A percentile compares a stretch with the other conserved stretches of the same genome.
Evolutionary conservation across 805 yeast species (phyloP).

Genomic region (Peterozyma toletana): DNA sequence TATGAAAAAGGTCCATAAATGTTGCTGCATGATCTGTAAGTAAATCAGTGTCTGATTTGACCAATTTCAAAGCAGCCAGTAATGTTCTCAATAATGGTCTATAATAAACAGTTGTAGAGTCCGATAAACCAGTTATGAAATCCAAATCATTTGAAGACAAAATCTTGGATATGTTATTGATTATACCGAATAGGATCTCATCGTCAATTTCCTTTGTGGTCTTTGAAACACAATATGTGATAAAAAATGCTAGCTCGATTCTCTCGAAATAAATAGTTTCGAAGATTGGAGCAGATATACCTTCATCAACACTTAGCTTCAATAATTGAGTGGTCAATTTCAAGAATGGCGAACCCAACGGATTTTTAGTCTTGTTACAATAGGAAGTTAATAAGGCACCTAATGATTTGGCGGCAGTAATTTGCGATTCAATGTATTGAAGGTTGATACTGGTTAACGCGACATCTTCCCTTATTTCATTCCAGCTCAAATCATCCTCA

Average conservation of each 20-base stretch:
- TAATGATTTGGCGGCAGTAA: slow-evolving; percentile 64
- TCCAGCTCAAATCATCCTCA: slow-evolving; percentile 33
- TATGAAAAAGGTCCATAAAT: slow-evolving; percentile 50
- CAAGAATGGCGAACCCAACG: slow-evolving; percentile 19
- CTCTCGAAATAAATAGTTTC: slow-evolving; percentile 51
- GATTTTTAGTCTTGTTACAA: slow-evolving; percentile 32
- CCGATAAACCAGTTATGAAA: slow-evolving; percentile 33
- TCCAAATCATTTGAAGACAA: slow-evolving; percentile 43
- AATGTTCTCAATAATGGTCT: slow-evolving; percentile 57
- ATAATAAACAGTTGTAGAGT: slow-evolving; percentile 33
- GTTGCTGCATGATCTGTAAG: slow-evolving; percentile 42
- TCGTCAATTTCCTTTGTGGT: slow-evolving; percentile 22
- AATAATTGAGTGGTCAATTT: slow-evolving; percentile 42
- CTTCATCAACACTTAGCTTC: slow-evolving; percentile 41
- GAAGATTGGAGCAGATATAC: slow-evolving; percentile 40
- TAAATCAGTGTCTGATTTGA: slow-evolving; percentile 30
- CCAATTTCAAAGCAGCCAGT: slow-evolving; percentile 37
- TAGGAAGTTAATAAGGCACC: slow-evolving; percentile 71
- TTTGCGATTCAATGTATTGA: slow-evolving; percentile 60
- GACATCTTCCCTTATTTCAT: slow-evolving; percentile 40
- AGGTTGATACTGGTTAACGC: slow-evolving; percentile 53
- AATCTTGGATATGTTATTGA: slow-evolving; percentile 35
- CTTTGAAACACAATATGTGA: slow-evolving; percentile 31
- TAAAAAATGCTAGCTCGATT: slow-evolving; percentile 58
- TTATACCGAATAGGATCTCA: slow-evolving; percentile 30